Evolutionary conservation across 495 filamentous ascomycete species (phyloP).

Genomic region (Neurospora sp.): DNA sequence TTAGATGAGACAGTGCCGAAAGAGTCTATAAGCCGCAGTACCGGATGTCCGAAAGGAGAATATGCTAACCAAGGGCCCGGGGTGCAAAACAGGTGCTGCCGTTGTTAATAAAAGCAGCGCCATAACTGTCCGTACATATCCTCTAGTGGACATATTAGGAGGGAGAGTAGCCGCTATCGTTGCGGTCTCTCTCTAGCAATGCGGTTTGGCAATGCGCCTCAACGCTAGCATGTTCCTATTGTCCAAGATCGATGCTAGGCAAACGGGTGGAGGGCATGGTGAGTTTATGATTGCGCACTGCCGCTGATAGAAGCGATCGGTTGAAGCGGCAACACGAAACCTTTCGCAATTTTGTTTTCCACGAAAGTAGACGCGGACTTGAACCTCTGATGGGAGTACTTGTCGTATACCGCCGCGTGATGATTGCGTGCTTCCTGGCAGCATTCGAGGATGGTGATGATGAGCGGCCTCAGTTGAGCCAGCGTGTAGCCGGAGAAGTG

Average conservation of each 20-base stretch:
- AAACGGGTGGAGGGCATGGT: not conserved
- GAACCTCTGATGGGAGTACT: constrained; percentile 76
- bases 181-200: not conserved
- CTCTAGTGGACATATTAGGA: not conserved
- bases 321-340: constrained; percentile 29
- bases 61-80: not conserved
- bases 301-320: not conserved
- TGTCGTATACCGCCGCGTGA: constrained; percentile 79
- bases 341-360: constrained; percentile 56
- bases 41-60: not conserved
- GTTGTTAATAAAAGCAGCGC: not conserved
- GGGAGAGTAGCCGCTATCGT: not conserved
- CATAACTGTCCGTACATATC: not conserved
- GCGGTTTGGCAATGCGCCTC: not conserved
- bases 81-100: not conserved
- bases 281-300: not conserved
- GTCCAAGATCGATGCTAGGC: not conserved
- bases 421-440: constrained; percentile 73
- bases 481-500: constrained; percentile 91
- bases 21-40: not conserved
- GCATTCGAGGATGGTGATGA: constrained; percentile 72
- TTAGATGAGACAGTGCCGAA: not conserved
- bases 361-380: constrained; percentile 75
- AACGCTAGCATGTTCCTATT: not conserved
- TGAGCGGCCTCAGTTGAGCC: constrained; percentile 65